These are phyloP conservation scores for Lachnellula arida DNA, from an alignment of 2,329 filamentous ascomycete genomes.

Conservation along the genomic window DNA sequence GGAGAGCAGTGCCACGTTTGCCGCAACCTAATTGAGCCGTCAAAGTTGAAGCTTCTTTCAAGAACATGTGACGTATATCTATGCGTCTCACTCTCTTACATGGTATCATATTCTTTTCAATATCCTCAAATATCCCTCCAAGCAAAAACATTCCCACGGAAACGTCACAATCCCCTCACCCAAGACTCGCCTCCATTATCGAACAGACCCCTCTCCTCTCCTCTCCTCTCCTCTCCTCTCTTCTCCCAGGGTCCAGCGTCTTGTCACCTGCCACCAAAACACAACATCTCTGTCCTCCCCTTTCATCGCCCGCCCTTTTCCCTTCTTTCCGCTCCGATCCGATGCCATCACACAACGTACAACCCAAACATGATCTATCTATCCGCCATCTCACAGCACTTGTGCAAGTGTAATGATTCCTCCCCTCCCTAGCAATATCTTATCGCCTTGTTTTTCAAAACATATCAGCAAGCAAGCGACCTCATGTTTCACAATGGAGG, in stretches of 20 bases:
- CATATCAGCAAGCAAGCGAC: neutral
- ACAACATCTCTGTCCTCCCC: slow-evolving; percentile 1
- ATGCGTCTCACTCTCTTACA: no score
- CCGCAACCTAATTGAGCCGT: neutral
- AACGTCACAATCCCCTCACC: neutral
- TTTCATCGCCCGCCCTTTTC: neutral
- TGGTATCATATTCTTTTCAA: neutral
- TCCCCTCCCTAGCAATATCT: no score
- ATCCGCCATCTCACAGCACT: neutral
- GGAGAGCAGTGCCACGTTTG: neutral
- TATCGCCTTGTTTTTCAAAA: neutral
- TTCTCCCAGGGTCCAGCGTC: neutral
- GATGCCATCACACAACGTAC: neutral
- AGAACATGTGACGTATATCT: neutral
- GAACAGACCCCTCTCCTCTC: neutral
- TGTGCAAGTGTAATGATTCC: neutral
- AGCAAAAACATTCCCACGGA: neutral
- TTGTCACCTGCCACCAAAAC: neutral
- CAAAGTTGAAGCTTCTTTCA: neutral
- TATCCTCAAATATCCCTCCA: neutral
- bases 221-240: neutral
- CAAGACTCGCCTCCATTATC: neutral
- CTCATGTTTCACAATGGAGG: neutral
- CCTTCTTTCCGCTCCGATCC: neutral
- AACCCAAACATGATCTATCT: neutral